These are phyloP conservation scores for Candida ipomoeae DNA, from an alignment of 805 yeast species.

Conservation along the genomic window DNA sequence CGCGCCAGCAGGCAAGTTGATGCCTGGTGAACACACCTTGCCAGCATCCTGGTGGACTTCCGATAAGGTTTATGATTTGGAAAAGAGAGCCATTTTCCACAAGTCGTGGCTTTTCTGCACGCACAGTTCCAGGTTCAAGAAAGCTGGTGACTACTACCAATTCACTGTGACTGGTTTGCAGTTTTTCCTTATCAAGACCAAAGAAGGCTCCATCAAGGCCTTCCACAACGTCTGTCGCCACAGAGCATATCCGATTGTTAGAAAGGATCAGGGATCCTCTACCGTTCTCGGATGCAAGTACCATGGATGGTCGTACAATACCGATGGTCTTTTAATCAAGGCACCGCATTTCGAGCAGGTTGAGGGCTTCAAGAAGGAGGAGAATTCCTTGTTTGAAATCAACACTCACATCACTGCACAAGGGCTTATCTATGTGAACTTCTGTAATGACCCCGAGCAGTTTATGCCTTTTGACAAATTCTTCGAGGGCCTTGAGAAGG, in stretches of 20 bases:
- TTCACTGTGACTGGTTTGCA: slow-evolving; percentile 50
- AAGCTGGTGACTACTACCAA: slow-evolving; percentile 55
- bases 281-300: slow-evolving; percentile 55
- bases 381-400: slow-evolving; percentile 53
- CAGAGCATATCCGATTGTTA: slow-evolving; percentile 59
- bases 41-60: slow-evolving; percentile 69
- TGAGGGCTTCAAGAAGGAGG: slow-evolving; percentile 53
- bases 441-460: slow-evolving; percentile 39
- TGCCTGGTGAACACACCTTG: slow-evolving; percentile 42
- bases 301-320: slow-evolving; percentile 63
- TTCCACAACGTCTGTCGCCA: slow-evolving; percentile 66
- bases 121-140: slow-evolving; percentile 49
- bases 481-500: slow-evolving; percentile 47
- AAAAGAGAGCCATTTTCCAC: slow-evolving; percentile 53
- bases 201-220: slow-evolving; percentile 49
- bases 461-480: slow-evolving; percentile 49
- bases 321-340: slow-evolving; percentile 55
- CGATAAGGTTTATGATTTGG: slow-evolving; percentile 53
- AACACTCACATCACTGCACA: slow-evolving; percentile 51
- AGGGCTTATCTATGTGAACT: slow-evolving; percentile 55
- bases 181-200: slow-evolving; percentile 53
- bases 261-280: slow-evolving; percentile 57
- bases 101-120: slow-evolving; percentile 54
- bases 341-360: slow-evolving; percentile 61
- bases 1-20: slow-evolving; percentile 12